Evolutionary conservation across 176 grass and related monocot genomes (phyloP), one percentile per base, ranked within the genome.

Genomic region (Pontederia crassipes): DNA sequence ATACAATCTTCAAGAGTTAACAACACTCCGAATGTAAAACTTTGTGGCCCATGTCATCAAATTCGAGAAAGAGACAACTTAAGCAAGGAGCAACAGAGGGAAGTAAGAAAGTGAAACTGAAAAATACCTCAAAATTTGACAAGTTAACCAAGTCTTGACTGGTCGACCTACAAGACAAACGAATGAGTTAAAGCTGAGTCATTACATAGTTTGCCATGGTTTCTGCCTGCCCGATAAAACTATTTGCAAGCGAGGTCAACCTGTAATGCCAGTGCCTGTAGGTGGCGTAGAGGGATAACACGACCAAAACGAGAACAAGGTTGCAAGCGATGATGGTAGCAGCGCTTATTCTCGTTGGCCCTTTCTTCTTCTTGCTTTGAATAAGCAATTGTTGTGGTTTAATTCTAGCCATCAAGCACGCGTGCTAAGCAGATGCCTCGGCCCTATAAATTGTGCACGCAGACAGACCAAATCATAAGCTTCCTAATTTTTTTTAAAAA

Each of bases 351-450:
- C 40, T 50, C 47, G 60, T 45, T 64, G 71, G 71, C 9, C 47
- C 59, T 10, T 64, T 74, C 71, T 56, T 74, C 71, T 46, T 74
- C 48, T 74, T 74, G 61, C 71, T 74, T 28, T 74, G 71, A 47
- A 64, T n/a, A 55, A 74, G 40, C 51, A 74, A 64, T 12, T 59
- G 59, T 26, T 74, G 71, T 16, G 71, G 71, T 64, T 74, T 74
- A n/a, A 74, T 74, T 64, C 45, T 64, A 24, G 71, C 71, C 71
- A 74, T 74, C 4, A 26, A 32, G 17, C 55, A 50, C 49, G 46
- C 45, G 59, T 52, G 9, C 51, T 54, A 64, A 54, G 8, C 15
- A 46, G 1, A 48, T 28, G 15, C 17, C 12, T 40, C 32, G 32
- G 2, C 32, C 32, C 32, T 40, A 24, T 24, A 40, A 1, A 40